phyloP scores from a whole-genome alignment of 2,329 filamentous ascomycete genomes.

The Elsinoe australis region DNA sequence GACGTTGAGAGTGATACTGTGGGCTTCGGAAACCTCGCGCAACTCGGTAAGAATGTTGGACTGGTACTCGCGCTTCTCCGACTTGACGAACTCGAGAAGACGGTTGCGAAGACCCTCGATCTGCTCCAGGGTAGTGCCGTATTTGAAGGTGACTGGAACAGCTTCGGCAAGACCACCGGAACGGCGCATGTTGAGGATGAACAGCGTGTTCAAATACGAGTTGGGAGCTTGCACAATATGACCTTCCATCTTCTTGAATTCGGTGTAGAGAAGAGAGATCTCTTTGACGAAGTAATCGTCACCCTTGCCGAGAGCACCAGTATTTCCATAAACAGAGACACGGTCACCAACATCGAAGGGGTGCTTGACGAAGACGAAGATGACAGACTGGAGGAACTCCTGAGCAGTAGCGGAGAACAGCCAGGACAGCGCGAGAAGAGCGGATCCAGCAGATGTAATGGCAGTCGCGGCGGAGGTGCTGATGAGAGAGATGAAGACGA shows the following conservation, averaged over 20 bases:
- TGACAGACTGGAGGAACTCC: constrained; percentile 86
- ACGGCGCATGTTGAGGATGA: constrained; percentile 89
- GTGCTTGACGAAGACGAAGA: constrained; percentile 96
- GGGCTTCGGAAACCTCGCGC: constrained; percentile 69
- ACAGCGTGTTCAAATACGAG: constrained; percentile 83
- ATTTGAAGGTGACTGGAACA: constrained; percentile 75
- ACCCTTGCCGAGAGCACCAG: constrained; percentile 66
- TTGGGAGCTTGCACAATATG: constrained; percentile 95
- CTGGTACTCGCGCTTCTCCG: constrained; percentile 85
- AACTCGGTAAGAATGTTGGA: constrained; percentile 80
- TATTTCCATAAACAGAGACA: constrained; percentile 84
- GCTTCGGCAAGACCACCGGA: constrained; percentile 84
- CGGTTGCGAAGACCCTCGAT: constrained; percentile 74
- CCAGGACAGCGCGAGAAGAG: constrained; percentile 86
- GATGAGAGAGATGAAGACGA: constrained; percentile 83
- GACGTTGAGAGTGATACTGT: constrained; percentile 80
- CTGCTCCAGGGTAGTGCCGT: constrained; percentile 73
- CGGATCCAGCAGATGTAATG: constrained; percentile 79
- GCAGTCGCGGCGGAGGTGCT: constrained; percentile 85
- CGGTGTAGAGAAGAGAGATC: constrained; percentile 85
- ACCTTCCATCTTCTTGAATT: constrained; percentile 98
- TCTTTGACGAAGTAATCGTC: constrained; percentile 97
- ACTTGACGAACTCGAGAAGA: constrained; percentile 72
- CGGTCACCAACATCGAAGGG: constrained; percentile 94
- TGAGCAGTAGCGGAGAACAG: constrained; percentile 86